A percentile compares a stretch with the other conserved stretches of the same genome.
Evolutionary conservation across 768 basidiomycete genomes (phyloP).

Genomic region (Kwoniella newhampshirensis): DNA sequence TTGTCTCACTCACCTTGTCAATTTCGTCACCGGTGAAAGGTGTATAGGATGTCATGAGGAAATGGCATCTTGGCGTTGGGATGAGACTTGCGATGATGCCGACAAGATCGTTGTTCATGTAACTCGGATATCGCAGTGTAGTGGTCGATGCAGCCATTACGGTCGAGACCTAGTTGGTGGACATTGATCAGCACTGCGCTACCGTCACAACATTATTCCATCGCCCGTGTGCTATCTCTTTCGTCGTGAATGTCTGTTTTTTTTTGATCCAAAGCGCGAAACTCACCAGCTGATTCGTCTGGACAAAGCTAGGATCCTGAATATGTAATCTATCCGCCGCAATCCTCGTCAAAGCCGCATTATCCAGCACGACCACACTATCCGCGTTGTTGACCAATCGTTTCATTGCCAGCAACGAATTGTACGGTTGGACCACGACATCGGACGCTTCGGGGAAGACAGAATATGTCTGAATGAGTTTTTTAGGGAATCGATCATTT

Average conservation of each 20-base stretch:
- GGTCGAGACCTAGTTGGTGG: slow-evolving; percentile 71
- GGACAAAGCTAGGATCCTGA: slow-evolving; percentile 59
- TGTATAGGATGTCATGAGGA: slow-evolving; percentile 98
- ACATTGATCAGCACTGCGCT: too few species aligned
- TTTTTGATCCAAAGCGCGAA: neutral
- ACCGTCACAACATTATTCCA: neutral
- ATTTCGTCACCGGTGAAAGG: slow-evolving; percentile 97
- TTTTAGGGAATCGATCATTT: slow-evolving; percentile 98
- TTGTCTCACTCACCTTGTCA: slow-evolving; percentile 70
- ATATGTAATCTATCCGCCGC: slow-evolving; percentile 87
- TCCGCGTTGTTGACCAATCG: slow-evolving; percentile 94
- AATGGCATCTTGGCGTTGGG: slow-evolving; percentile 94
- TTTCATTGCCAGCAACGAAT: slow-evolving; percentile 88
- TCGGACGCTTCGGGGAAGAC: slow-evolving; percentile 92
- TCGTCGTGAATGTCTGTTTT: too few species aligned
- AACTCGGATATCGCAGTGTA: slow-evolving; percentile 93
- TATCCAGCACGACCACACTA: slow-evolving; percentile 94
- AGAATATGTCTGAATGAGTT: slow-evolving; percentile 97
- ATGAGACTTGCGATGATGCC: slow-evolving; percentile 95
- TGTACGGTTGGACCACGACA: slow-evolving; percentile 98
- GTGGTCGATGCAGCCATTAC: slow-evolving; percentile 98
- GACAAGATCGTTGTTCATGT: slow-evolving; percentile 99
- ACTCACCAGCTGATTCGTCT: slow-evolving; percentile 54
- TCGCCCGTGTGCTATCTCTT: too few species aligned
- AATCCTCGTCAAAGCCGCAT: slow-evolving; percentile 87